Percentiles rank a stretch among this genome's conserved stretches.
These are phyloP conservation scores for Curvularia hawaiiensis DNA, from an alignment of 2,329 filamentous ascomycete genomes.

Conservation along the genomic window DNA sequence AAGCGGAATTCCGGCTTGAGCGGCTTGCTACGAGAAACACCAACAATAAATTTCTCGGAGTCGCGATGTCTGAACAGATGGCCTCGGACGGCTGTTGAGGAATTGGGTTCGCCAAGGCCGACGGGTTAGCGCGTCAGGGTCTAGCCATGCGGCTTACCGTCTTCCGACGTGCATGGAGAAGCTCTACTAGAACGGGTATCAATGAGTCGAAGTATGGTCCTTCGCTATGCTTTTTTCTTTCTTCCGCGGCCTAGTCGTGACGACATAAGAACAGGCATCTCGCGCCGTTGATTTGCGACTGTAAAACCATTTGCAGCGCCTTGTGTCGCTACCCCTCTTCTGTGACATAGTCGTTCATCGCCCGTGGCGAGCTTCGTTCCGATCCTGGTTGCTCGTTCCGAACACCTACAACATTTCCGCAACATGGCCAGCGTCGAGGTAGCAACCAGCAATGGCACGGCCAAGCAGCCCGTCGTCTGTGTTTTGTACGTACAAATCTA, in stretches of 20 bases:
- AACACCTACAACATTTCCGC: background rate
- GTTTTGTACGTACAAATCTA: constrained; percentile 69
- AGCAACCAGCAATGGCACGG: constrained; percentile 16
- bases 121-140: constrained; percentile 15
- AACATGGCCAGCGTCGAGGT: constrained; percentile 30
- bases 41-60: background rate
- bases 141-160: constrained; percentile 19
- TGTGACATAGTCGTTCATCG: constrained; percentile 5
- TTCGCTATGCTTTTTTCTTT: background rate
- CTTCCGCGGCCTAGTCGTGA: background rate
- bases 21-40: constrained; percentile 10
- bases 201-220: constrained; percentile 11
- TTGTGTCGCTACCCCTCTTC: constrained; percentile 11
- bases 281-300: background rate
- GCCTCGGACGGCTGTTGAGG: constrained; percentile 5
- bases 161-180: constrained; percentile 7
- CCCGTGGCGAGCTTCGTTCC: constrained; percentile 13
- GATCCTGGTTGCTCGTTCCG: constrained; percentile 17
- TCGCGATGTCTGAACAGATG: constrained; percentile 16
- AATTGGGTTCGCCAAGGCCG: constrained; percentile 13
- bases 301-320: background rate
- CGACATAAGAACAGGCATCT: background rate
- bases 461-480: constrained; percentile 71
- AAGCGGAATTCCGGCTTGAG: constrained; percentile 15
- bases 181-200: constrained; percentile 1